Conservation (phyloP, 139 green algal species). For the Chlamydomonas schloesseri region DNA sequence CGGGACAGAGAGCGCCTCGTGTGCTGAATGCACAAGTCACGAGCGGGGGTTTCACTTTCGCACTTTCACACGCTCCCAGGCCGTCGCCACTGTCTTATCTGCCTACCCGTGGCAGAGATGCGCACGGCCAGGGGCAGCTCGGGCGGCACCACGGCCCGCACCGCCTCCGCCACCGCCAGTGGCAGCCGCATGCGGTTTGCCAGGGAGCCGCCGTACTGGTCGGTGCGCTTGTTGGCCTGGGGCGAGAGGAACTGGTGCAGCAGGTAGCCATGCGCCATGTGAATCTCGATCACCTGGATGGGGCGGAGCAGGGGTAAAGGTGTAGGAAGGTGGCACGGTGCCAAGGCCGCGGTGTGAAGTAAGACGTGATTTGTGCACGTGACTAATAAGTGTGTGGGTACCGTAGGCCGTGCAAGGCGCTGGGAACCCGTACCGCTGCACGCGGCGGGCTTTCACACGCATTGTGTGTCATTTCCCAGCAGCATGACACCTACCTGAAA, state of each 20-base stretch:
- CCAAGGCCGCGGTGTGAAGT: too few relatives aligned
- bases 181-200: slow-evolving; percentile 58
- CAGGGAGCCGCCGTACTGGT: slow-evolving; percentile 71
- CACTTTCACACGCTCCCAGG: too few relatives aligned
- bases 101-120: slow-evolving; percentile 17
- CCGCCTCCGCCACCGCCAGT: slow-evolving; percentile 21
- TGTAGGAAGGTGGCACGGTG: not conserved
- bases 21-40: too few relatives aligned
- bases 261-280: slow-evolving; percentile 82
- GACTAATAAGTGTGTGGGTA: too few relatives aligned
- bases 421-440: too few relatives aligned
- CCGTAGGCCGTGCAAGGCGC: too few relatives aligned
- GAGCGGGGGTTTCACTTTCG: too few relatives aligned
- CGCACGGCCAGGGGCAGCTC: slow-evolving; percentile 21
- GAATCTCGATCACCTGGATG: slow-evolving; percentile 37
- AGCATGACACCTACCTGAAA: slow-evolving; percentile 29
- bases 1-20: too few relatives aligned
- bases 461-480: too few relatives aligned
- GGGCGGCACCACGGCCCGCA: not conserved
- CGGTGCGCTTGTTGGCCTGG: slow-evolving; percentile 67
- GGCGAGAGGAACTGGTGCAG: slow-evolving; percentile 75
- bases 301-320: not conserved
- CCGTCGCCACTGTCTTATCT: too few relatives aligned
- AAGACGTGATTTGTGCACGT: too few relatives aligned
- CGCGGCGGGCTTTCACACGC: too few relatives aligned